phyloP scores from a whole-genome alignment of 495 filamentous ascomycete species.

The Tricharina praecox region DNA sequence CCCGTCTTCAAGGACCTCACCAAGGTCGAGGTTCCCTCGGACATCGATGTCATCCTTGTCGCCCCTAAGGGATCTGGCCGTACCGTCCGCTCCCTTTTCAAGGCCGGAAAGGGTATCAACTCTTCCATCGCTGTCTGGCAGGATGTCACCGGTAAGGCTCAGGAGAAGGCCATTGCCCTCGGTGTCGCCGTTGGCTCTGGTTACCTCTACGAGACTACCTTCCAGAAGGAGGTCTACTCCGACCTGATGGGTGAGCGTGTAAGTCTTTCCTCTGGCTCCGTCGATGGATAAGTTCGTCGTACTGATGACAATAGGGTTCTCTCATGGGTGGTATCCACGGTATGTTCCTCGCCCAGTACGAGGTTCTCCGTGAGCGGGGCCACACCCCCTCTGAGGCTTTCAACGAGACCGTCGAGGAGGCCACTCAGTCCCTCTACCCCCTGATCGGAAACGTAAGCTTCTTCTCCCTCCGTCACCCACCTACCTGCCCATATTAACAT shows the following conservation, averaged over 20 bases:
- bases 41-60: constrained; percentile 97
- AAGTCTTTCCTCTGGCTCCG: not conserved
- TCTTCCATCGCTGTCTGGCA: constrained; percentile 96
- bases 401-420: constrained; percentile 99
- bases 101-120: constrained; percentile 61
- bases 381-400: constrained; percentile 96
- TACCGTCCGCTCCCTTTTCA: constrained; percentile 92
- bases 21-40: constrained; percentile 87
- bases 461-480: not conserved
- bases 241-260: constrained; percentile 94
- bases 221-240: constrained; percentile 99
- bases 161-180: constrained; percentile 94
- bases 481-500: not conserved
- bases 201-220: constrained; percentile 99
- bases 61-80: constrained; percentile 97
- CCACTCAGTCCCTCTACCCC: constrained; percentile 92
- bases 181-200: constrained; percentile 82
- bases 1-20: constrained; percentile 98
- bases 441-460: constrained; percentile 54
- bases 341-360: constrained; percentile 99
- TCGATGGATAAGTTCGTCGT: not conserved
- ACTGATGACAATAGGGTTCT: constrained; percentile 42
- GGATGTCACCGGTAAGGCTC: constrained; percentile 91
- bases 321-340: constrained; percentile 99
- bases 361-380: constrained; percentile 95